These are phyloP conservation scores for Populus hybrid DNA, from an alignment of 441 rosid genomes.

Conservation along the genomic window DNA sequence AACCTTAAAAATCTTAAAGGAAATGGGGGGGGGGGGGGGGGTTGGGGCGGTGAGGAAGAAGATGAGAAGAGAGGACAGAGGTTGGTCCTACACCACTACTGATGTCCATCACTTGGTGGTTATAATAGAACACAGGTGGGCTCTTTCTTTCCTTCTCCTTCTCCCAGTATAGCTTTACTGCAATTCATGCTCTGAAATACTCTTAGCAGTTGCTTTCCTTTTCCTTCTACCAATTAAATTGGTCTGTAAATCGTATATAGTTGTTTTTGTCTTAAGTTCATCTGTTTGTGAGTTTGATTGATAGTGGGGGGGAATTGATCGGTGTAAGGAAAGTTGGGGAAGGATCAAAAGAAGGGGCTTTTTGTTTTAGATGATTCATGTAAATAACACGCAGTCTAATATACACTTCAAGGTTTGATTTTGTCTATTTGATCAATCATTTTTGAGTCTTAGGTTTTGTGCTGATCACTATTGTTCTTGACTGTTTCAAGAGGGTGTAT, in stretches of 20 bases:
- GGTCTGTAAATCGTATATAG: neutral
- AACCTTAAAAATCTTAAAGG: neutral
- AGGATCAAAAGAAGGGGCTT: slow-evolving; percentile 1
- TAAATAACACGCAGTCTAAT: slow-evolving; percentile 15
- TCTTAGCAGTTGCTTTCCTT: neutral
- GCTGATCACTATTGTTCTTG: neutral
- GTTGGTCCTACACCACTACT: neutral
- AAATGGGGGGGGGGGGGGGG: neutral
- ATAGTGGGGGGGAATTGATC: slow-evolving; percentile 8
- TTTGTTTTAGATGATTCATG: slow-evolving; percentile 12
- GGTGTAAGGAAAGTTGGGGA: slow-evolving; percentile 10
- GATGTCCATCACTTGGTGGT: neutral
- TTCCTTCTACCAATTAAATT: neutral
- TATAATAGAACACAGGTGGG: neutral
- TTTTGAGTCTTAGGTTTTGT: neutral
- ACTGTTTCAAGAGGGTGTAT: neutral
- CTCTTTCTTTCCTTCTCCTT: neutral
- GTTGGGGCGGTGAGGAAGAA: neutral
- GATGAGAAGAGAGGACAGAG: neutral
- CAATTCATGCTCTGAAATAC: neutral
- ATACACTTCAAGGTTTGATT: slow-evolving; percentile 14
- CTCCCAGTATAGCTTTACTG: neutral
- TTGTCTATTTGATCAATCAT: neutral
- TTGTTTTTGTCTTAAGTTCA: neutral
- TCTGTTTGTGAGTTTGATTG: slow-evolving; percentile 4